A percentile compares a stretch with the other conserved stretches of the same genome.
Evolutionary conservation across 306 rosid species (phyloP).

Genomic region (Medicago truncatula): DNA sequence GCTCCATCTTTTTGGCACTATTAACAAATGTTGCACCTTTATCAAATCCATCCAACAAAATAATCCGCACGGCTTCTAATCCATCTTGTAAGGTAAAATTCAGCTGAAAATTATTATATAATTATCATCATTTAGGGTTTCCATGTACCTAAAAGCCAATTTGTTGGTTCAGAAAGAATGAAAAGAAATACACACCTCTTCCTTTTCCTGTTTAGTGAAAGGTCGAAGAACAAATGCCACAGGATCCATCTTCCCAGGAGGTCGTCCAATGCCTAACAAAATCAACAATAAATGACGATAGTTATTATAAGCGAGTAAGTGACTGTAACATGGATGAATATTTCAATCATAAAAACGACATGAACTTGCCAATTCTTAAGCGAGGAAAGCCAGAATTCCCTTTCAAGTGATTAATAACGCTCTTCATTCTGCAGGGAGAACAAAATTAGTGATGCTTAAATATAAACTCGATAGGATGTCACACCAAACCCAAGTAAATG

Average conservation of each 20-base stretch:
- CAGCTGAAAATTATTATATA: constrained; percentile 60
- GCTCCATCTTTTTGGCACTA: constrained; percentile 51
- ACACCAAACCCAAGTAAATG: constrained; percentile 15
- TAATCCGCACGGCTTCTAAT: constrained; percentile 73
- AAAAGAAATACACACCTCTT: constrained; percentile 62
- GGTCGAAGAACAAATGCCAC: constrained; percentile 77
- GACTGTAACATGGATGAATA: constrained; percentile 9
- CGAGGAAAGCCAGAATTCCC: constrained; percentile 83
- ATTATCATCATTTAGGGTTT: constrained; percentile 34
- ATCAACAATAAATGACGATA: constrained; percentile 30
- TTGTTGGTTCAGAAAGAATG: background rate
- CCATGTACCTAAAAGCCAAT: constrained; percentile 20
- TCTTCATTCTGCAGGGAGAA: constrained; percentile 75
- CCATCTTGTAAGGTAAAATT: constrained; percentile 77
- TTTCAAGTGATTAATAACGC: constrained; percentile 81
- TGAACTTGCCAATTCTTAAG: constrained; percentile 68
- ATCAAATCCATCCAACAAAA: constrained; percentile 81
- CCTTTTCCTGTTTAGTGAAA: constrained; percentile 76
- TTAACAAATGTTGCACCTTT: constrained; percentile 67
- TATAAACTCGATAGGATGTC: constrained; percentile 15
- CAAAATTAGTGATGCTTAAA: constrained; percentile 12
- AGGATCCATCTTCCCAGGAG: constrained; percentile 72
- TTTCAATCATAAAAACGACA: constrained; percentile 23
- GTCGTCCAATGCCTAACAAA: constrained; percentile 57
- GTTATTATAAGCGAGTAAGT: constrained; percentile 19